Base-by-base conservation (phyloP, 352 stramenopile species). In the Phytophthora fragariae region DNA sequence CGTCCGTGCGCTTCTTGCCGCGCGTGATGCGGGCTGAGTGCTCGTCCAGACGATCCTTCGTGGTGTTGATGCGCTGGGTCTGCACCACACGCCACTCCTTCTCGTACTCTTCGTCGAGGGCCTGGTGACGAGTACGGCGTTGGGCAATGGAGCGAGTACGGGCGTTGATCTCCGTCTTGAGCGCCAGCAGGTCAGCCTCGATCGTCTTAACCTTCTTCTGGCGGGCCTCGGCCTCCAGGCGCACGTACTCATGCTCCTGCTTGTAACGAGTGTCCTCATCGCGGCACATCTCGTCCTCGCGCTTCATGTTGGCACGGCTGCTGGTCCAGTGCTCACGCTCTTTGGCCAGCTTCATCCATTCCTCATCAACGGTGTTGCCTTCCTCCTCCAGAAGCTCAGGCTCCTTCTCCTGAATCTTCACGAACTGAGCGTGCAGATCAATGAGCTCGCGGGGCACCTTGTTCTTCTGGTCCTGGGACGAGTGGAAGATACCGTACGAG, bases 341-440 rank as follows among this genome's bases (percentile, higher is more conserved):
- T 80, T 96, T 96, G 19, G 86, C 87, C 19, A 96, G 73, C 79
- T 96, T 94, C 83, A 92, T 96, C 90, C 90, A 96, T 71, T 96
- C 90, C 37, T 94, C 90, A 53, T 96, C 88, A 17, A 96, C 84
- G 6, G 82, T 76, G 63, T 92, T 91, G 11, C 90, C 90, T 84
- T 96, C 90, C 49, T 91, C 86, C 65, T 96, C 90, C 2, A 96
- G 76, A 55, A 94, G 79, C 27, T 71, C 62, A 5, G 90, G 88
- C 65, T 96, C 90, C 72, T 91, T 92, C 64, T 94, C 86, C 62
- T 94, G 84, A 61, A 96, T 92, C 82, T 96, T 94, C 8, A 94
- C 75, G 39, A 95, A 82, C 76, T 93, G 73, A 14, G 79, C 57
- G 72, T 96, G 90, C 31, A 96, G 71, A 10, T 92, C 83, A 27